Percentiles rank a stretch among this genome's conserved stretches.
These are phyloP conservation scores for Pugionium dolabratum DNA, from an alignment of 345 rosid genomes.

Conservation along the genomic window DNA sequence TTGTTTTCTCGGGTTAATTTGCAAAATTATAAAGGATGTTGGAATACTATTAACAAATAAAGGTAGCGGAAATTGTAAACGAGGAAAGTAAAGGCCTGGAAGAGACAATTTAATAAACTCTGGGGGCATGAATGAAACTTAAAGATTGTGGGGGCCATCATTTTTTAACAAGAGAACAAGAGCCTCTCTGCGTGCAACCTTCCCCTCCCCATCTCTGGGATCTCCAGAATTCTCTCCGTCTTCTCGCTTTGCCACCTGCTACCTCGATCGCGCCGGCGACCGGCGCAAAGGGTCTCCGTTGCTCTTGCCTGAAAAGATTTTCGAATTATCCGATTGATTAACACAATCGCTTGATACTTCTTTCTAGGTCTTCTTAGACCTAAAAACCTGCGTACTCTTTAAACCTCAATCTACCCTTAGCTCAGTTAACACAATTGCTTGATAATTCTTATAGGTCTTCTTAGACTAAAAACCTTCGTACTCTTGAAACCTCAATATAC, in stretches of 20 bases:
- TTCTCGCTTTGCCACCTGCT: constrained; percentile 15
- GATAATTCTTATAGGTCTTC: too few relatives aligned
- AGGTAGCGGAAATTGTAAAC: background rate
- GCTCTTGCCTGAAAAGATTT: constrained; percentile 16
- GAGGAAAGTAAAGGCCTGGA: too few relatives aligned
- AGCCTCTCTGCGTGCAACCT: constrained; percentile 3
- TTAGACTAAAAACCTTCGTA: too few relatives aligned
- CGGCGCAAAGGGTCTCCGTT: constrained; percentile 29
- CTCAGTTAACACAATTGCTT: too few relatives aligned
- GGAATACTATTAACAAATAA: background rate
- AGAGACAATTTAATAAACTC: background rate
- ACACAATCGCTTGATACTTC: constrained; percentile 27
- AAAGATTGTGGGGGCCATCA: background rate
- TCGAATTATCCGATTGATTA: constrained; percentile 36
- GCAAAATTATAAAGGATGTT: background rate
- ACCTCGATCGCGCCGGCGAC: constrained; percentile 32
- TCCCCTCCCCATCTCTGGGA: constrained; percentile 12
- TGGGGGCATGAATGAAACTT: too few relatives aligned
- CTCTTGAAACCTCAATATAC: constrained; percentile 40
- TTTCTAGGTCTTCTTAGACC: constrained; percentile 41
- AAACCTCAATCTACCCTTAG: too few relatives aligned
- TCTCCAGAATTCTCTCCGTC: constrained; percentile 23
- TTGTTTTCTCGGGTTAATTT: background rate
- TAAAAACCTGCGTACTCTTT: background rate
- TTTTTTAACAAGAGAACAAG: background rate